A percentile compares a stretch with the other conserved stretches of the same genome.
These are phyloP conservation scores for Talaromyces proteolyticus DNA, from an alignment of 495 filamentous ascomycete species.

Conservation along the genomic window DNA sequence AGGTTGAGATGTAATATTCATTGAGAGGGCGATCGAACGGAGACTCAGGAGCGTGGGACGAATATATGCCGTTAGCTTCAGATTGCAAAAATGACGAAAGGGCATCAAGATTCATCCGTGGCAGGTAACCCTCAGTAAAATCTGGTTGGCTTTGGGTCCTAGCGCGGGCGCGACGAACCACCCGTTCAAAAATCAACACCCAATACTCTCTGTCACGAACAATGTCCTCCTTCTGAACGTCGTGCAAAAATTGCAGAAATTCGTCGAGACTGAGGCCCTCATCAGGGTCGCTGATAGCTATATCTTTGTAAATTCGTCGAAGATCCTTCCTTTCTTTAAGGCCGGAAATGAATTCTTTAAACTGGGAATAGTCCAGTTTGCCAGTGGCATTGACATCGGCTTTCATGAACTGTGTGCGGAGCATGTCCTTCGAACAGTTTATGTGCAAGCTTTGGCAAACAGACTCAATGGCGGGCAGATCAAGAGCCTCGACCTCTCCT, in stretches of 20 bases:
- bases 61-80: slow-evolving; percentile 54
- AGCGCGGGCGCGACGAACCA: slow-evolving; percentile 56
- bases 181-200: slow-evolving; percentile 68
- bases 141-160: slow-evolving; percentile 39
- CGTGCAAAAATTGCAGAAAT: slow-evolving; percentile 69
- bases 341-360: slow-evolving; percentile 71
- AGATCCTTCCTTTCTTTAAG: slow-evolving; percentile 84
- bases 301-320: slow-evolving; percentile 55
- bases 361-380: slow-evolving; percentile 67
- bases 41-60: slow-evolving; percentile 48
- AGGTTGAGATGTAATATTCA: slow-evolving; percentile 98
- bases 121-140: slow-evolving; percentile 22
- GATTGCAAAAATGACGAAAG: slow-evolving; percentile 77
- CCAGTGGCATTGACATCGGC: slow-evolving; percentile 59
- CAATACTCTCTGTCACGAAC: slow-evolving; percentile 58
- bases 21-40: slow-evolving; percentile 79
- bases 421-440: slow-evolving; percentile 68
- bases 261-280: slow-evolving; percentile 61
- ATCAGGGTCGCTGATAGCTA: slow-evolving; percentile 40
- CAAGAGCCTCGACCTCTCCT: slow-evolving; percentile 62
- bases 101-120: slow-evolving; percentile 65
- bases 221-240: slow-evolving; percentile 71
- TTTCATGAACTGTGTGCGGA: slow-evolving; percentile 68
- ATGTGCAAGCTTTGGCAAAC: slow-evolving; percentile 87
- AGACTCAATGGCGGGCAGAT: slow-evolving; percentile 68